phyloP scores from a whole-genome alignment of 23 red algal species.

The Porphyridium purpureum region DNA sequence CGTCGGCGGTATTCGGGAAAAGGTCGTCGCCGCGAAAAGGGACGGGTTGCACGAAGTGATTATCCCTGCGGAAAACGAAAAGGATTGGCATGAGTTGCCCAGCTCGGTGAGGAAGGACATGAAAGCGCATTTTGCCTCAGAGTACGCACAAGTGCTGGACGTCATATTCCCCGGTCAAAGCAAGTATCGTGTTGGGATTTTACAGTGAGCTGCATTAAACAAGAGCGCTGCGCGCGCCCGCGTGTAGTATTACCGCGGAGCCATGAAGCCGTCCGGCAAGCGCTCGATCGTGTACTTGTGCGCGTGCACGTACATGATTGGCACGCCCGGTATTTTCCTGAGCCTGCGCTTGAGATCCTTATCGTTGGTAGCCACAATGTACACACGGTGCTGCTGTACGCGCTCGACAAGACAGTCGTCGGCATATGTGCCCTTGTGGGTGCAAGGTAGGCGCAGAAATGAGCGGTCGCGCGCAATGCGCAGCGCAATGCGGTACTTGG shows the following conservation, averaged over 20 bases:
- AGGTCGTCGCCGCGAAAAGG: conserved; percentile 77
- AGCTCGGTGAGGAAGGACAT: conserved; percentile 62
- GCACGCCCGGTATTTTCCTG: conserved; percentile 83
- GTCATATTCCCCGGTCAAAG: conserved; percentile 13
- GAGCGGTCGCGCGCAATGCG: conserved; percentile 46
- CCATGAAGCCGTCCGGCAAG: conserved; percentile 48
- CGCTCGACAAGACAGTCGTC: conserved; percentile 94
- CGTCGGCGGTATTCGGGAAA: conserved; percentile 85
- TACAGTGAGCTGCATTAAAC: too few species aligned
- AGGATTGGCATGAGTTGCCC: conserved; percentile 89
- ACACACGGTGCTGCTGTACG: conserved; percentile 61
- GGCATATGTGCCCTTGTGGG: conserved; percentile 95
- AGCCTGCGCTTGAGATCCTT: conserved; percentile 73
- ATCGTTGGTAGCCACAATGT: conserved; percentile 93
- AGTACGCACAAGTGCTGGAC: conserved; percentile 57
- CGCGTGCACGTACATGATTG: conserved; percentile 87
- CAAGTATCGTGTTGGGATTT: too few species aligned
- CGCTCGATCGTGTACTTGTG: conserved; percentile 93
- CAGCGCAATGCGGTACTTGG: conserved; percentile 82
- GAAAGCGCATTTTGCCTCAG: conserved; percentile 36
- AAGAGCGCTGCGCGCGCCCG: too few species aligned
- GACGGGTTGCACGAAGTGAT: conserved; percentile 61
- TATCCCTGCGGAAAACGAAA: conserved; percentile 47
- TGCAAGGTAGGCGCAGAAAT: conserved; percentile 72
- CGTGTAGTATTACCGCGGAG: conserved; percentile 6